These are phyloP conservation scores for Peronospora tabacina DNA, from an alignment of 352 stramenopile genomes.

Conservation along the genomic window DNA sequence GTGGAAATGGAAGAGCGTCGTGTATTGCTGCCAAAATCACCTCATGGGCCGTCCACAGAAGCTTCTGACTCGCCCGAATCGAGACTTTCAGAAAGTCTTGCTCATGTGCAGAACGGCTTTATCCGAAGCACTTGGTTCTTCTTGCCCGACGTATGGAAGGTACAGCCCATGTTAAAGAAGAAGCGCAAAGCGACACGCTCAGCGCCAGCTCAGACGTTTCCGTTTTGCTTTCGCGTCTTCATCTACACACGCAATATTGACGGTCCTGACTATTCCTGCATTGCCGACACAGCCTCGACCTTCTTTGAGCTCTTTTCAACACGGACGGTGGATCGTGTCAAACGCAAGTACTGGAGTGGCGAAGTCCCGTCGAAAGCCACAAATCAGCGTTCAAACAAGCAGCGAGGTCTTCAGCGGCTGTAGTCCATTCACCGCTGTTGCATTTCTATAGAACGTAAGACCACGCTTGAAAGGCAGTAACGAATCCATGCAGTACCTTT, in stretches of 20 bases:
- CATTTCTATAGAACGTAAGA: constrained; percentile 19
- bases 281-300: constrained; percentile 50
- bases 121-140: constrained; percentile 82
- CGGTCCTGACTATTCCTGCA: constrained; percentile 34
- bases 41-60: constrained; percentile 2
- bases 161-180: constrained; percentile 85
- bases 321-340: constrained; percentile 74
- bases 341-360: constrained; percentile 56
- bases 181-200: constrained; percentile 83
- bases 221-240: constrained; percentile 82
- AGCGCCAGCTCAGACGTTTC: constrained; percentile 72
- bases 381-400: constrained; percentile 4
- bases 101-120: constrained; percentile 10
- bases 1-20: constrained; percentile 75
- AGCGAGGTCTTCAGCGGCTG: constrained; percentile 10
- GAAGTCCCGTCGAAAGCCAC: constrained; percentile 6
- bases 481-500: constrained; percentile 5
- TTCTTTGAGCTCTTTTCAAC: constrained; percentile 85
- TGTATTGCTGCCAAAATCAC: constrained; percentile 20
- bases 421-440: constrained; percentile 10
- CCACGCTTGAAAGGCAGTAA: constrained; percentile 9
- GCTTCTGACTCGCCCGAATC: constrained; percentile 1
- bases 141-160: constrained; percentile 81
- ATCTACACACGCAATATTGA: constrained; percentile 39
- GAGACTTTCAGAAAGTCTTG: neutral